These are phyloP conservation scores for Cymbopogon flexuosus DNA, from an alignment of 202 grass and related monocot genomes.

Conservation along the genomic window DNA sequence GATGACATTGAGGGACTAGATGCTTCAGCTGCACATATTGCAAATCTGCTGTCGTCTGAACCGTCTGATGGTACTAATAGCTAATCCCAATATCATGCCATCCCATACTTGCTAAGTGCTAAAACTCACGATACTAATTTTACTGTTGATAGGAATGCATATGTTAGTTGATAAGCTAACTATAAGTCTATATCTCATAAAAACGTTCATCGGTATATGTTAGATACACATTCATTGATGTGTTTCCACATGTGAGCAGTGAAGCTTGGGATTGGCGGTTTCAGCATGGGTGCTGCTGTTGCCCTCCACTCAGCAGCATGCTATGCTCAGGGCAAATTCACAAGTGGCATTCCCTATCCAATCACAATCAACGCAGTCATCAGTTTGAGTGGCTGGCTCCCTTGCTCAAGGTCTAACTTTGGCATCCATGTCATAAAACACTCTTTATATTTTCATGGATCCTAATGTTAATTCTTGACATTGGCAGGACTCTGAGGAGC, in stretches of 20 bases:
- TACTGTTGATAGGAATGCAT: neutral
- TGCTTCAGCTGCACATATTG: conserved; percentile 60
- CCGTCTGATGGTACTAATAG: conserved; percentile 54
- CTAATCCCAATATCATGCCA: neutral
- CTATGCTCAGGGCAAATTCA: conserved; percentile 63
- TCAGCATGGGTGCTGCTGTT: conserved; percentile 66
- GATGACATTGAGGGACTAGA: conserved; percentile 78
- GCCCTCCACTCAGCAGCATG: conserved; percentile 75
- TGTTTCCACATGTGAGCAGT: conserved; percentile 42
- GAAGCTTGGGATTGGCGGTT: conserved; percentile 82
- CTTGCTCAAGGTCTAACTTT: conserved; percentile 28
- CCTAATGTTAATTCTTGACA: neutral
- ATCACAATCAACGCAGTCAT: conserved; percentile 53
- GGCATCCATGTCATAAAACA: neutral
- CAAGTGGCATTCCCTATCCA: conserved; percentile 54
- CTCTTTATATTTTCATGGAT: neutral
- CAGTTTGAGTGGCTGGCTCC: conserved; percentile 50
- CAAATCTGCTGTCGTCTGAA: conserved; percentile 71
- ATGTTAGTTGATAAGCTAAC: neutral
- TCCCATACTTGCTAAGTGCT: neutral
- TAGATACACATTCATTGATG: neutral
- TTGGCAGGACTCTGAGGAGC: conserved; percentile 55
- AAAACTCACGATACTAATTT: neutral
- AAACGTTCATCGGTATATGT: neutral
- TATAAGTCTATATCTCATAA: neutral